These are phyloP conservation scores for Agaricus subrufescens DNA, from an alignment of 768 basidiomycete genomes.

Conservation along the genomic window DNA sequence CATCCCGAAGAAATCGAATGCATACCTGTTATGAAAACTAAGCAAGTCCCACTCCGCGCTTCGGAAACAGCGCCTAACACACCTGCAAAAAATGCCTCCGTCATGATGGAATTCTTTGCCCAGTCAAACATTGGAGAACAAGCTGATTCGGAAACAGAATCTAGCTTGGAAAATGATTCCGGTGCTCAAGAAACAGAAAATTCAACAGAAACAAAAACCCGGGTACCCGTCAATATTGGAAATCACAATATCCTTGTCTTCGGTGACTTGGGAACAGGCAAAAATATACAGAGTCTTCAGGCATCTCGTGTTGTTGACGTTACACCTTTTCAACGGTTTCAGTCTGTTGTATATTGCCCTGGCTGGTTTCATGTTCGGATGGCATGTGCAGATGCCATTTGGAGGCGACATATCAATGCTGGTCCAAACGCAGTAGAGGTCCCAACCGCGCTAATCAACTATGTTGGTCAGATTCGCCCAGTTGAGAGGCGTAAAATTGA, in stretches of 20 bases:
- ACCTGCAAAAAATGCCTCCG: neutral
- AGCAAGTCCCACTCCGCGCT: slow-evolving; percentile 14
- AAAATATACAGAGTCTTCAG: neutral
- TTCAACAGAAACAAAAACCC: neutral
- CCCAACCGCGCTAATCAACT: slow-evolving; percentile 11
- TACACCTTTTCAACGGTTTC: slow-evolving; percentile 23
- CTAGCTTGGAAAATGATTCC: neutral
- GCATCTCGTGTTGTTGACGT: slow-evolving; percentile 11
- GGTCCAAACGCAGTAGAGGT: slow-evolving; percentile 20
- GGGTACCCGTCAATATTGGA: neutral
- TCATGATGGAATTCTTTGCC: neutral
- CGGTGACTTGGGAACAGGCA: neutral
- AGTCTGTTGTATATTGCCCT: slow-evolving; percentile 26
- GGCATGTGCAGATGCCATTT: slow-evolving; percentile 28
- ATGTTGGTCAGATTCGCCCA: neutral
- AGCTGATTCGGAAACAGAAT: neutral
- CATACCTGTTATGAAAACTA: slow-evolving; percentile 19
- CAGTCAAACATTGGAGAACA: neutral
- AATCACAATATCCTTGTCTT: neutral
- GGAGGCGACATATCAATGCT: slow-evolving; percentile 19
- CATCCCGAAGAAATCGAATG: slow-evolving; percentile 20
- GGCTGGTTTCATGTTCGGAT: slow-evolving; percentile 31
- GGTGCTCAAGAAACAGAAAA: neutral
- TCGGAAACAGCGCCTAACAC: slow-evolving; percentile 14
- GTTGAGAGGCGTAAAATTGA: slow-evolving; percentile 9